A percentile compares a stretch with the other conserved stretches of the same genome.
Conservation (phyloP, 1,284 basidiomycete genomes). For the Cryptococcus neoformans region DNA sequence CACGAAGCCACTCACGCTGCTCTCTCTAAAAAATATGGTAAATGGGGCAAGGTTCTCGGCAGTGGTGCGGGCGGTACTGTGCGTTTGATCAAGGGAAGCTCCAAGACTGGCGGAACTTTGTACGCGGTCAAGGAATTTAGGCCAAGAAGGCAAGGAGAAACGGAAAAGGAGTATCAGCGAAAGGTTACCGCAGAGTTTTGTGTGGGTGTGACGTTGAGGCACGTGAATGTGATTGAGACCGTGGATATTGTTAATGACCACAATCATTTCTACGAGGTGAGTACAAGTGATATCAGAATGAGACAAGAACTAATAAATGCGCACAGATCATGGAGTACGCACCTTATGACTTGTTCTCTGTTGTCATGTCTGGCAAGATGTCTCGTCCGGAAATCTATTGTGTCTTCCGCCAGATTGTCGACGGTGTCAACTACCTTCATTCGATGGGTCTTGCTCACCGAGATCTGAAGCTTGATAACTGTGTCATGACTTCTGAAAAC, state of each 20-base stretch:
- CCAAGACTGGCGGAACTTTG: constrained; percentile 73
- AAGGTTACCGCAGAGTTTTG: constrained; percentile 99
- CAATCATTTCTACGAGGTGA: constrained; percentile 95
- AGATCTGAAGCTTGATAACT: constrained; percentile 99
- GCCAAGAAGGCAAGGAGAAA: constrained; percentile 79
- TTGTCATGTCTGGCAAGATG: constrained; percentile 99
- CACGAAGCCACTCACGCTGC: constrained; percentile 85
- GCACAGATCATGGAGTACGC: constrained; percentile 97
- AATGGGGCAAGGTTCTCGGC: constrained; percentile 94
- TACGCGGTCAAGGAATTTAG: constrained; percentile 99
- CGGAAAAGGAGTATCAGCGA: constrained; percentile 96
- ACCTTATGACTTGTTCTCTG: constrained; percentile 95
- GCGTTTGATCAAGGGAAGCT: constrained; percentile 82
- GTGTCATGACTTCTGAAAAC: constrained; percentile 93
- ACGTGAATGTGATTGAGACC: constrained; percentile 96
- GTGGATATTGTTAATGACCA: constrained; percentile 98
- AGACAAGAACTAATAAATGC: constrained; percentile 11
- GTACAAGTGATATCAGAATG: constrained; percentile 20
- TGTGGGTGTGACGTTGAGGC: constrained; percentile 90
- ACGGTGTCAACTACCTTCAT: constrained; percentile 97
- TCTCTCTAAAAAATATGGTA: constrained; percentile 96
- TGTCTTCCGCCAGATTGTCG: constrained; percentile 97
- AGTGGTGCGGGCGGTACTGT: constrained; percentile 98
- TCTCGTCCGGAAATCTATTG: constrained; percentile 97
- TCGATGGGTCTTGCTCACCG: constrained; percentile 96